These are phyloP conservation scores for Xylaria sp. DNA, from an alignment of 2,329 filamentous ascomycete species.

Conservation along the genomic window DNA sequence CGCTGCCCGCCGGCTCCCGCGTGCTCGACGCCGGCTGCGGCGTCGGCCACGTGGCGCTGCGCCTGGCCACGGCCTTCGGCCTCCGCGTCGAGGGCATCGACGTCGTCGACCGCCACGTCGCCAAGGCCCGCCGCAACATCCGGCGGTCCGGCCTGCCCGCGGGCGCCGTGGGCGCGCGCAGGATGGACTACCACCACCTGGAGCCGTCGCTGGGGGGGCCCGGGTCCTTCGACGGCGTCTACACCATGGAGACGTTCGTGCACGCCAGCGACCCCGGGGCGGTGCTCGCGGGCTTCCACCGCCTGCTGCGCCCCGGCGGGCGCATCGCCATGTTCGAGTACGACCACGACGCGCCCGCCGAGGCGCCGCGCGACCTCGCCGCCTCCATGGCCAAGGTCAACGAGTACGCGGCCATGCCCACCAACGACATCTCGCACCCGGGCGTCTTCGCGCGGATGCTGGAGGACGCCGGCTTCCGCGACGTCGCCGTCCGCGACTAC, in stretches of 20 bases:
- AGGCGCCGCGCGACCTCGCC: constrained; percentile 32
- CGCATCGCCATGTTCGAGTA: constrained; percentile 50
- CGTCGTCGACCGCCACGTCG: constrained; percentile 50
- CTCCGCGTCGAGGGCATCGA: constrained; percentile 51
- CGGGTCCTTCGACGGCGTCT: constrained; percentile 51
- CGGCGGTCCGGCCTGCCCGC: constrained; percentile 36
- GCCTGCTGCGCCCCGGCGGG: constrained; percentile 52
- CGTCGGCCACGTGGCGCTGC: constrained; percentile 51
- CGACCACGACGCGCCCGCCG: constrained; percentile 43
- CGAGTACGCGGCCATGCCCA: constrained; percentile 49
- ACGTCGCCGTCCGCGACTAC: constrained; percentile 48
- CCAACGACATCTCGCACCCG: constrained; percentile 42
- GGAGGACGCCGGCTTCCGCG: constrained; percentile 47
- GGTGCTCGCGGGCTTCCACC: constrained; percentile 50
- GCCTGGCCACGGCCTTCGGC: constrained; percentile 46
- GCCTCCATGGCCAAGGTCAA: constrained; percentile 43
- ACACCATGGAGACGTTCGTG: constrained; percentile 60
- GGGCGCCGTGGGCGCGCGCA: constrained; percentile 41
- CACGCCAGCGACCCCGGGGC: constrained; percentile 51
- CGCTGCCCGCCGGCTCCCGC: constrained; percentile 42
- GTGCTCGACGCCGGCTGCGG: constrained; percentile 58
- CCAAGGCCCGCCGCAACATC: constrained; percentile 46
- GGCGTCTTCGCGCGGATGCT: constrained; percentile 46
- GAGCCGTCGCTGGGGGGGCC: constrained; percentile 39
- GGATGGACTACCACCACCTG: constrained; percentile 56